Base-by-base conservation (phyloP, 1,284 basidiomycete genomes). In the Boletellus sp. region DNA sequence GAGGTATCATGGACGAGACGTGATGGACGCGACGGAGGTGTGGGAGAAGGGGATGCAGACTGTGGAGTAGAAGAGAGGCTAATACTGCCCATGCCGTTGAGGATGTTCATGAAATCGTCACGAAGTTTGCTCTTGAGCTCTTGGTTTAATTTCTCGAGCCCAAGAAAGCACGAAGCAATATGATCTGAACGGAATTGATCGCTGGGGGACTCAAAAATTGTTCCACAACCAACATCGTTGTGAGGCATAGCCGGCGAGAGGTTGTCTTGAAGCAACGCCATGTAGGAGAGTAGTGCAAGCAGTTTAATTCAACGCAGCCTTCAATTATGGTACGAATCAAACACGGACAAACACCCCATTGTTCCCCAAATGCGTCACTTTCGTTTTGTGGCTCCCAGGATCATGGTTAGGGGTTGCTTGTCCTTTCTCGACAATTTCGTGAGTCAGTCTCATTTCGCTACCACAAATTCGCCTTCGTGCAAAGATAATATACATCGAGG, bases 11-110 rank as follows among this genome's bases (percentile, higher is more conserved):
- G 22, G 22, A 22, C 5, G 44, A 19, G 19, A 2, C 4, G 22
- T 3, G 11, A 36, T 16, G 15, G 36, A 19, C 10, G 37, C 2
- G 15, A 26, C 36, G 28, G 12, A 26, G 45, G 38, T 13, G 22
- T 39, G 18, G 24, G 45, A 38, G n/a, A 18, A 4, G 62, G 40
- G 8, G 66, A 59, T n/a, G 42, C 11, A 8, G 42, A 16, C 0
- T 33, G 37, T 0, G 44, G 21, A 3, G 39, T 11, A 32, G 42
- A 19, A 52, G 26, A 56, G 22, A 53, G 28, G 21, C 24, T 53
- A 30, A 42, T 0, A 1, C 8, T 39, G 7, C 19, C 45, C 26
- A 39, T 22, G 18, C 18, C 8, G 19, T 16, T 32, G 45, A 47
- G 45, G 18, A 47, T 47, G 7, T 8, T 47, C 15, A 3, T 11